Base-by-base conservation (phyloP, 345 rosid genomes). In the Ceriops decandra region DNA sequence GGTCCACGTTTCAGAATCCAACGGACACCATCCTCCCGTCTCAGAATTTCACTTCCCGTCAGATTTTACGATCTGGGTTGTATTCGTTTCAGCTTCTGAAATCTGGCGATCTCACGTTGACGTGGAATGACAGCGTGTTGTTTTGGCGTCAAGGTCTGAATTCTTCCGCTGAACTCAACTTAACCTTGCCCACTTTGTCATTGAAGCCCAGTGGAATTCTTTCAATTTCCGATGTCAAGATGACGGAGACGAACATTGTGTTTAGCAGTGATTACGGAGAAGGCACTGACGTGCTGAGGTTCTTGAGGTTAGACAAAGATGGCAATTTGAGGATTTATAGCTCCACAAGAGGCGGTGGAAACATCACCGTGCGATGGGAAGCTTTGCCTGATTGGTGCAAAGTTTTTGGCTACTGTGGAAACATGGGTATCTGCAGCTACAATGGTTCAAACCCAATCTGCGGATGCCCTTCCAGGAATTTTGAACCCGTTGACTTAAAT, bases 281-380 rank as follows among this genome's bases (percentile, higher is more conserved):
- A 64, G 85, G 81, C 35, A 71, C 52, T 65, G 72, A 74, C 32
- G 66, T 81, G 16, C 79, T 89, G 63, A 84, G 95, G 83, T 82
- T 84, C 57, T 60, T 89, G 73, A 85, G 72, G 76, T 57, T 89
- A 60, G 85, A 77, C 35, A 32, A 62, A 26, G 88, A 86, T 78
- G 95, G 95, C 60, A 88, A 88, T 51, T 60, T 88, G 76, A 85
- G 80, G 73, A 89, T 89, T 6, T 89, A 82, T 28, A 83, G 87
- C 52, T 77, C 82, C 6, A 57, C 46, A 11, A 68, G 52, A 33
- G 76, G 68, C 47, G 67, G 36, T 62, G 83, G 79, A 15, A 73
- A 56, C 62, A 21, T 53, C 20, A 60, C 64, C 19, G 20, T 52
- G 63, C 79, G 78, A 61, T 89, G 91, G 95, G 74, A 80, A 2